phyloP scores from a whole-genome alignment of 2,329 filamentous ascomycete species.

The Bisporella sp. region DNA sequence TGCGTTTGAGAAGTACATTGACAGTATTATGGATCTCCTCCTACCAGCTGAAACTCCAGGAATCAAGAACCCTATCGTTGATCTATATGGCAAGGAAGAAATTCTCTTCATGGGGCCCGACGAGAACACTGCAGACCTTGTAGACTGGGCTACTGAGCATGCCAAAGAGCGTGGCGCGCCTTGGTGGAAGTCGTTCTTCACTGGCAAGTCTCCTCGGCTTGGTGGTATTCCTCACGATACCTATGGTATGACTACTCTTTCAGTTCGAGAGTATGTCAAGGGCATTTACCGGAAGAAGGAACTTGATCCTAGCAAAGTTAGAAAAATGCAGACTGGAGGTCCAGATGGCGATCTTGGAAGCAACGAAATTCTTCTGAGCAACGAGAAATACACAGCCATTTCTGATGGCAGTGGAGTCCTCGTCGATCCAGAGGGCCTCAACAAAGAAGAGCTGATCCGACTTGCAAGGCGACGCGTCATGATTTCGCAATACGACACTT shows the following conservation, averaged over 20 bases:
- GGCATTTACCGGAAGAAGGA: slow-evolving; percentile 96
- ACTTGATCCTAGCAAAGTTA: slow-evolving; percentile 75
- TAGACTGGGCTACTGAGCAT: slow-evolving; percentile 98
- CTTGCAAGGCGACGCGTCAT: slow-evolving; percentile 82
- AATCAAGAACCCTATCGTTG: slow-evolving; percentile 98
- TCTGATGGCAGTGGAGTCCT: slow-evolving; percentile 96
- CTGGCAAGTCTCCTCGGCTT: slow-evolving; percentile 91
- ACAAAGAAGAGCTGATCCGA: slow-evolving; percentile 75
- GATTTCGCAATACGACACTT: slow-evolving; percentile 79
- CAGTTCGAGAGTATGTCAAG: slow-evolving; percentile 90
- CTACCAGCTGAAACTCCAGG: slow-evolving; percentile 84
- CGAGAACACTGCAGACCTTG: slow-evolving; percentile 95
- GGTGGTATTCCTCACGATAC: slow-evolving; percentile 93
- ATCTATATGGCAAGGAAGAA: slow-evolving; percentile 89
- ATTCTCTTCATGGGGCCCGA: slow-evolving; percentile 98
- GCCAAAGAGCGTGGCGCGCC: slow-evolving; percentile 79
- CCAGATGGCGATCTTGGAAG: slow-evolving; percentile 95
- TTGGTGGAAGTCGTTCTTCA: slow-evolving; percentile 99
- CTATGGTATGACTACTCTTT: slow-evolving; percentile 97
- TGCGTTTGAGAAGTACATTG: slow-evolving; percentile 99
- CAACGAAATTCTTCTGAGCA: slow-evolving; percentile 93
- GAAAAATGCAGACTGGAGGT: slow-evolving; percentile 95
- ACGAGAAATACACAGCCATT: slow-evolving; percentile 91
- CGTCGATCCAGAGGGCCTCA: slow-evolving; percentile 83
- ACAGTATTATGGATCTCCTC: slow-evolving; percentile 93